Evolutionary conservation across 805 yeast genomes (phyloP), one percentile per base, ranked within the genome.

Genomic region (Ogataea dorogensis): DNA sequence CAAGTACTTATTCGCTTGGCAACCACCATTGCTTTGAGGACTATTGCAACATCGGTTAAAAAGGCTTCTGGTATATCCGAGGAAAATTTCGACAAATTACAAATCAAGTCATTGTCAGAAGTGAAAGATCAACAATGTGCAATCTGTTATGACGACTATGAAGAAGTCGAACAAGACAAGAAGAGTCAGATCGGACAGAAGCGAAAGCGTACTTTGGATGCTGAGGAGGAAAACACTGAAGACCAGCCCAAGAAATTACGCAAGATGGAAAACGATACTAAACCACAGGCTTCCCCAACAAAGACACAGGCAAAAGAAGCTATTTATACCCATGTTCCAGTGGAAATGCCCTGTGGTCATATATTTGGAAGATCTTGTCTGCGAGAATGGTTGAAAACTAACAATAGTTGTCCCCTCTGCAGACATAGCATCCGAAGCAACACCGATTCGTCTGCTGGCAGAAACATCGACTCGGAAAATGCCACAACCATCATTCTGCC

Each of bases 351-450:
- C 0, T 91, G 98, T 59, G 78, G 78, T 7, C 98, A 91, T 54
- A 55, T 79, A 0, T 91, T 93, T 66, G 98, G 98, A 5, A 71
- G 79, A 43, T 73, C 76, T n/a, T 91, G 98, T 64, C 65, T 88
- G 16, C 74, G 69, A 40, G 86, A 82, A 49, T 91, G 98, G 98
- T 73, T 91, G 33, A 73, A 71, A 42, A 64, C 74, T 16, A 79
- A 83, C 50, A 72, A 76, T 19, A 76, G 86, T 2, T 89, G 98
- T 57, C 98, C 98, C 0, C 61, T 91, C 30, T 91, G 98, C 57
- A 77, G 98, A 40, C 67, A 67, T 12, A 64, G 70, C 14, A 64
- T 82, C 42, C 68, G 70, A 37, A 50, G 59, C 12, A 26, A 36
- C 5, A 33, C 31, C 24, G 65, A 58, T 36, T 47, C 36, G 14